A percentile compares a stretch with the other conserved stretches of the same genome.
These are phyloP conservation scores for Vitellaria paradoxa DNA, from an alignment of 179 eudicot species.

Conservation along the genomic window DNA sequence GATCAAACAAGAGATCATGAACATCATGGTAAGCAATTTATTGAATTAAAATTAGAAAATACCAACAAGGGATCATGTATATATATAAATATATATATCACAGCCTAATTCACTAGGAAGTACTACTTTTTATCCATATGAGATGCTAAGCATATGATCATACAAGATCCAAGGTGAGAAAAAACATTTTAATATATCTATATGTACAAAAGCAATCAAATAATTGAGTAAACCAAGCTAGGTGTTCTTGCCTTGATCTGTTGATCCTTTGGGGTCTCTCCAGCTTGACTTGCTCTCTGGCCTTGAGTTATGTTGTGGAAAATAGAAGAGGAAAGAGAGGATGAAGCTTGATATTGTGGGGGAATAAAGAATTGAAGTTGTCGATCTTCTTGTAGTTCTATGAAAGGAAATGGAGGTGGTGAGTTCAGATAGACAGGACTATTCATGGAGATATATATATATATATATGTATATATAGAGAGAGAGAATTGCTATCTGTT, in stretches of 20 bases:
- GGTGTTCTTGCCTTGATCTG: conserved; percentile 13
- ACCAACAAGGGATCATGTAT: neutral
- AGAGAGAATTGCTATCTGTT: neutral
- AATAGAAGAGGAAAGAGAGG: conserved; percentile 13
- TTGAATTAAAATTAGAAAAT: neutral
- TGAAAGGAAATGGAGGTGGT: conserved; percentile 14
- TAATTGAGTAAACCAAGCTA: neutral
- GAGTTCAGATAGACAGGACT: conserved; percentile 11
- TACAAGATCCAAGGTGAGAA: neutral
- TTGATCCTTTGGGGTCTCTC: conserved; percentile 3
- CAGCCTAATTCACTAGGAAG: neutral
- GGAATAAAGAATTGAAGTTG: neutral
- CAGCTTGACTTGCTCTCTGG: conserved; percentile 6
- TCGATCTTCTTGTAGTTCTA: conserved; percentile 20
- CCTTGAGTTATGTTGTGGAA: conserved; percentile 17
- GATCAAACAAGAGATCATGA: neutral
- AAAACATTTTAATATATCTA: neutral
- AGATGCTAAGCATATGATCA: neutral
- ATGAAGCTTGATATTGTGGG: conserved; percentile 1
- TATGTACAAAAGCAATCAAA: neutral
- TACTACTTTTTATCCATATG: neutral
- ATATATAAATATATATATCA: neutral
- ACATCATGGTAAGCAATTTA: too few species aligned
- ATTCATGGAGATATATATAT: conserved; percentile 11
- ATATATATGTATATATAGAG: neutral